Conservation (phyloP, 768 basidiomycete species). For the Amanita molliuscula region DNA sequence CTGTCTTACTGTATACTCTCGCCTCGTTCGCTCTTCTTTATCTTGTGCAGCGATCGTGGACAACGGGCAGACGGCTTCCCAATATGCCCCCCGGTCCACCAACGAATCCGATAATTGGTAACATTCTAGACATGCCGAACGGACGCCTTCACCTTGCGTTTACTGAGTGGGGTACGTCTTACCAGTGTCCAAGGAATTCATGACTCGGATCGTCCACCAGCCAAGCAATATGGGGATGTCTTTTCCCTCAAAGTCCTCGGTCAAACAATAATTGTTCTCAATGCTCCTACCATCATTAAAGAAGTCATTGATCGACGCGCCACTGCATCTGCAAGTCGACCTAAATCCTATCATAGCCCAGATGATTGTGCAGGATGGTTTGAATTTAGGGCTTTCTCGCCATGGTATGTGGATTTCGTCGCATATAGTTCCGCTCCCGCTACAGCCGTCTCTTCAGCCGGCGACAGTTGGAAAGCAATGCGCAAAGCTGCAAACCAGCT, state of each 20-base stretch:
- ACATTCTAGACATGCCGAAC: conserved; percentile 13
- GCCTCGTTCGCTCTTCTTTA: neutral
- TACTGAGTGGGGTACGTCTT: conserved; percentile 10
- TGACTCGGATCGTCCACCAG: neutral
- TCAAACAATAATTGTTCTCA: conserved; percentile 16
- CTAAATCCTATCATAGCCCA: conserved; percentile 9
- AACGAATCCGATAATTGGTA: conserved; percentile 15
- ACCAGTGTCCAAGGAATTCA: neutral
- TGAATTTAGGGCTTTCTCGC: conserved; percentile 12
- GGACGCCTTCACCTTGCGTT: conserved; percentile 14
- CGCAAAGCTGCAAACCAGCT: conserved; percentile 11
- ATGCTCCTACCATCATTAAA: conserved; percentile 10
- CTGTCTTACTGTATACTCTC: neutral
- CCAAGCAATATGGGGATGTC: conserved; percentile 13
- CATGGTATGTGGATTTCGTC: conserved; percentile 3
- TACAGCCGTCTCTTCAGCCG: conserved; percentile 5
- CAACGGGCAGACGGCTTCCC: conserved; percentile 1
- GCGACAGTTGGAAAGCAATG: conserved; percentile 12
- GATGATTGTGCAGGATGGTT: conserved; percentile 10
- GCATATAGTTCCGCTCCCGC: neutral
- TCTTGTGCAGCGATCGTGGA: neutral
- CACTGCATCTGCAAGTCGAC: conserved; percentile 11
- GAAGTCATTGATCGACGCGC: conserved; percentile 17
- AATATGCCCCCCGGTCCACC: conserved; percentile 18
- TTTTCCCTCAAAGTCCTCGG: conserved; percentile 13